Evolutionary conservation across 1,284 basidiomycete species (phyloP), one percentile per base, ranked within the genome.

Genomic region (Boletus semigastroideus): DNA sequence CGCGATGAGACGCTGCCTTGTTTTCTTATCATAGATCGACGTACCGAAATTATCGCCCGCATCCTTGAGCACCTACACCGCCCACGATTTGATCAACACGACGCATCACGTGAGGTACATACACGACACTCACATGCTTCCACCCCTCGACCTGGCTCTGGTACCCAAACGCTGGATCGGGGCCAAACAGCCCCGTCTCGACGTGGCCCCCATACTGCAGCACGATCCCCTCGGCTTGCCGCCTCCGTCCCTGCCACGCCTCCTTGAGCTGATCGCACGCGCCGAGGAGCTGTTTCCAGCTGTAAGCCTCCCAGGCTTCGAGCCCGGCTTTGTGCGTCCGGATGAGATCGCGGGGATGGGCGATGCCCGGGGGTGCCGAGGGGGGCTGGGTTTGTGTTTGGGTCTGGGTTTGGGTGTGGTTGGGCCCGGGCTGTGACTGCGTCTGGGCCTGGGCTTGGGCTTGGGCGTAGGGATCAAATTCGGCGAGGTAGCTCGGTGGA

Each of bases 251-350:
- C 28, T 74, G 74, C 83, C 83, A 85, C 10, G 77, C 72, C 31
- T 65, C 65, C 61, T 78, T 80, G 56, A 85, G 70, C n/a, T 67
- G 66, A 54, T 82, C 79, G 53, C 82, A 83, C 0, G 73, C 56
- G 47, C 63, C 61, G 16, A 84, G 60, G 36, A 83, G 67, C 63
- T 83, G 80, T 63, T 78, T 84, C 83, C 83, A 85, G 11, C 79
- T 69, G 48, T 74, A 75, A 5, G 62, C 31, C 53, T 85, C 80
- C 83, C 83, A 85, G 7, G 73, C 71, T 54, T 85, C 83, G 22
- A 85, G 71, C 59, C 78, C 76, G 0, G 63, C 56, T 52, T 83
- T 84, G 61, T 84, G 75, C 2, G 64, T 66, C 31, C 78, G 78
- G 50, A 86, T 76, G 52, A 73, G 76, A 41, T 84, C 80, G 36